Base-by-base conservation (phyloP, 345 rosid species). In the Cardamine occulta region DNA sequence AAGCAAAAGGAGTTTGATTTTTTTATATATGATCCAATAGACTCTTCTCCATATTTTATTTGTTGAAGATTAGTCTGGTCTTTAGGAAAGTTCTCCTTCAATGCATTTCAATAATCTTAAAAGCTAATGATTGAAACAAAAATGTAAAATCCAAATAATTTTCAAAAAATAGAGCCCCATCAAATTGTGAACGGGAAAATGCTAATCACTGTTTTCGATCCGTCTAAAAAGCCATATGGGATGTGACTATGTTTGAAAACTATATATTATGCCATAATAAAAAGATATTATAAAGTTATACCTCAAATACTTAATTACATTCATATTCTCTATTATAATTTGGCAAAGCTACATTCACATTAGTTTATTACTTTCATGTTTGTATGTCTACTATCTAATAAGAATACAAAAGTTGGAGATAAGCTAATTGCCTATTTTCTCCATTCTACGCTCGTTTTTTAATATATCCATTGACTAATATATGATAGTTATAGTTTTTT, bases 161-260 rank as follows among this genome's bases (percentile, higher is more conserved):
- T 65, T 65, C n/a, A 31, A 1, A 34, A 66, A 14, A 6, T 21
- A 34, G 57, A 60, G 60, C 51, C 37, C 37, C 32, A 60, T 24
- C 19, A 59, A 37, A 59, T 18, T 59, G 44, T 67, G 40, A 37
- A 45, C 48, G 32, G 55, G 17, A 59, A 67, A 32, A 32, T 49
- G 34, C 10, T 42, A 51, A 40, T 67, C 74, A 59, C 67, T 9
- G 68, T 66, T 74, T 74, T 26, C 18, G 1, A 14, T 19, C 73
- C 39, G 39, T 60, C 55, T 34, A 68, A 69, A 21, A 75, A 68
- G 69, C 61, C 69, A 60, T 60, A 40, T 59, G 62, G 49, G 59
- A 10, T 44, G 19, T 45, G 1, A n/a, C n/a, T n/a, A n/a, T n/a
- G n/a, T n/a, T n/a, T n/a, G n/a, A 45, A 71, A 47, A 37, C 55